phyloP scores from a whole-genome alignment of 371 early-diverging fungal genomes.

The Zychaea mexicana region DNA sequence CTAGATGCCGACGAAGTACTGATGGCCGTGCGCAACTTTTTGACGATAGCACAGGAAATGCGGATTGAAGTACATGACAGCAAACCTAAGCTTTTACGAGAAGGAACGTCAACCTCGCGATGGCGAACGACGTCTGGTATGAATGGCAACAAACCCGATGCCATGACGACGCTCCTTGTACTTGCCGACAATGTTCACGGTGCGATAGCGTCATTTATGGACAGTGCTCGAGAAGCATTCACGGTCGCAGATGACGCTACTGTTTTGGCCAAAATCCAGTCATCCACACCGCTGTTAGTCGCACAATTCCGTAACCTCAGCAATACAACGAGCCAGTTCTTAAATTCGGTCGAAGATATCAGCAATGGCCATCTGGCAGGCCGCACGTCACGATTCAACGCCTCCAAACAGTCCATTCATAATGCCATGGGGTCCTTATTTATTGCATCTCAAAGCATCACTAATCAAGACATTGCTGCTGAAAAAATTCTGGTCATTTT shows the following conservation, averaged over 20 bases:
- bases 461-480: conserved; percentile 38
- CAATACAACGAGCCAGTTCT: conserved; percentile 43
- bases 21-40: conserved; percentile 75
- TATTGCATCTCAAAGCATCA: conserved; percentile 66
- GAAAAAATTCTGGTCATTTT: conserved; percentile 16
- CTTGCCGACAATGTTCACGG: conserved; percentile 36
- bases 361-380: conserved; percentile 6
- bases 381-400: conserved; percentile 43
- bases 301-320: conserved; percentile 58
- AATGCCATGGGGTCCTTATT: conserved; percentile 72
- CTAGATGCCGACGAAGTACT: conserved; percentile 64
- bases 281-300: conserved; percentile 58
- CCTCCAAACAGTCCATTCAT: conserved; percentile 64
- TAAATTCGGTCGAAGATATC: conserved; percentile 43
- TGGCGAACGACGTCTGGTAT: conserved; percentile 12
- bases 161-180: conserved; percentile 17
- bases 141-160: conserved; percentile 16
- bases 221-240: conserved; percentile 31
- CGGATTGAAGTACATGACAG: conserved; percentile 61
- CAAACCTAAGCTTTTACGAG: conserved; percentile 36
- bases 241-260: conserved; percentile 13
- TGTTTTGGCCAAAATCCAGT: conserved; percentile 35
- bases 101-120: conserved; percentile 6
- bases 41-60: conserved; percentile 72
- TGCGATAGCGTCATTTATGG: conserved; percentile 36